phyloP scores from a whole-genome alignment of 2,329 filamentous ascomycete genomes.

The Chrysosporium keratinophilum region DNA sequence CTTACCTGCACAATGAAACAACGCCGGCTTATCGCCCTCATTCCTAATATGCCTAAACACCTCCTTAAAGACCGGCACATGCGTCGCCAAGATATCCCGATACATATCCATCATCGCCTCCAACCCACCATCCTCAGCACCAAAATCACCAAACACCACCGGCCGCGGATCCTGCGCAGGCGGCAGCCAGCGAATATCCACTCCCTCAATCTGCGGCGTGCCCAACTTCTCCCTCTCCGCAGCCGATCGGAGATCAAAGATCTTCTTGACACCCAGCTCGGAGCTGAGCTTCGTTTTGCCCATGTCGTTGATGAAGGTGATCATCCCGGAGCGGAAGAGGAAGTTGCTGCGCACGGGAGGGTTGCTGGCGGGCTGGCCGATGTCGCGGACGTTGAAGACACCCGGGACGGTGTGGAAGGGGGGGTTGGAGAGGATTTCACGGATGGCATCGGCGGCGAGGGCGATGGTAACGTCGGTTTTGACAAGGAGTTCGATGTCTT shows the following conservation, averaged over 20 bases:
- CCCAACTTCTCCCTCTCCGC: conserved; percentile 33
- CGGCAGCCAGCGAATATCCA: conserved; percentile 49
- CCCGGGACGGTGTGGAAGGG: conserved; percentile 37
- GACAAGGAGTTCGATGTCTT: conserved; percentile 9
- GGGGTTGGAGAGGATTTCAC: conserved; percentile 5
- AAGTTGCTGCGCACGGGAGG: conserved; percentile 32
- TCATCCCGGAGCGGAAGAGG: conserved; percentile 61
- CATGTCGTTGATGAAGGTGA: conserved; percentile 45
- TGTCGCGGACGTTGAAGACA: conserved; percentile 57
- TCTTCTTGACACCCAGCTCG: conserved; percentile 47
- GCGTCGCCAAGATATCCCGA: conserved; percentile 56
- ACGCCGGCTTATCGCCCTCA: conserved; percentile 39
- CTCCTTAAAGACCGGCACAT: conserved; percentile 44
- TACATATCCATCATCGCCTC: conserved; percentile 54
- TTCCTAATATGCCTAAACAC: conserved; percentile 51
- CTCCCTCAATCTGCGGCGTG: conserved; percentile 41
- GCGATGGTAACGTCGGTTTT: conserved; percentile 10
- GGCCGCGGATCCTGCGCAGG: conserved; percentile 48
- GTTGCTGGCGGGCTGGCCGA: conserved; percentile 42
- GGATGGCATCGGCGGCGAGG: conserved; percentile 7
- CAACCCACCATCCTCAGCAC: conserved; percentile 33
- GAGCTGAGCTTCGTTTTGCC: conserved; percentile 44
- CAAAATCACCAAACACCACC: conserved; percentile 48
- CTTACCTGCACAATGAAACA: conserved; percentile 60
- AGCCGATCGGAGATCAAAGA: conserved; percentile 58